Base-by-base conservation (phyloP, 345 rosid species). In the Brassica incana region DNA sequence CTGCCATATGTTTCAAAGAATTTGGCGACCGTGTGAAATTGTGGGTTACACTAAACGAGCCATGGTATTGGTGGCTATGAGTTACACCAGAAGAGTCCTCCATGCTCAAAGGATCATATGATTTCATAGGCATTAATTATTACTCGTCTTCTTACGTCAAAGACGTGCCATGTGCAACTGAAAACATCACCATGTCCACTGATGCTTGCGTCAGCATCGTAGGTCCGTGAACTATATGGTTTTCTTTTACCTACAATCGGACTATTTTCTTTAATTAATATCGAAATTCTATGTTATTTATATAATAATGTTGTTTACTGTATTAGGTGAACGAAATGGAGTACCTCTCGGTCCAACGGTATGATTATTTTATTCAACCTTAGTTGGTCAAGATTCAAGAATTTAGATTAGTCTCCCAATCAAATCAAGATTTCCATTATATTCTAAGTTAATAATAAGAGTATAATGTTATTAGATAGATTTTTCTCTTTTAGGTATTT, bases 101-200 rank as follows among this genome's bases (percentile, higher is more conserved):
- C 6, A 52, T 75, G 72, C 36, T 88, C 1, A 78, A 83, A 64
- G 85, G 84, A 20, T 85, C 88, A 5, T 65, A 58, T 33, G 92
- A 88, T 82, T 88, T 84, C 67, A 2, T 87, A 6, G 91, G 90
- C 12, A 2, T 88, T 5, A 88, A 88, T 35, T 87, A 87, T 62
- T 88, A 88, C 32, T 61, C 86, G 14, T 52, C 85, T 4, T 10
- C 9, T 12, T 87, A 85, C 68, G 88, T 69, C 4, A 23, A 65
- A 6, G 69, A 80, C 36, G 38, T 60, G 20, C 70, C 72, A 0
- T 73, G 77, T 56, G 60, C 83, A 8, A 69, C 66, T 16, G 32
- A 16, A 29, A 80, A 80, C 45, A 12, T 72, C 29, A 86, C 83
- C 68, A 81, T 80, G 69, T 3, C 75, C 29, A 84, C 90, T 1